A percentile compares a stretch with the other conserved stretches of the same genome.
Conservation (phyloP, 1,284 basidiomycete genomes). For the Clitocybe nebularis region DNA sequence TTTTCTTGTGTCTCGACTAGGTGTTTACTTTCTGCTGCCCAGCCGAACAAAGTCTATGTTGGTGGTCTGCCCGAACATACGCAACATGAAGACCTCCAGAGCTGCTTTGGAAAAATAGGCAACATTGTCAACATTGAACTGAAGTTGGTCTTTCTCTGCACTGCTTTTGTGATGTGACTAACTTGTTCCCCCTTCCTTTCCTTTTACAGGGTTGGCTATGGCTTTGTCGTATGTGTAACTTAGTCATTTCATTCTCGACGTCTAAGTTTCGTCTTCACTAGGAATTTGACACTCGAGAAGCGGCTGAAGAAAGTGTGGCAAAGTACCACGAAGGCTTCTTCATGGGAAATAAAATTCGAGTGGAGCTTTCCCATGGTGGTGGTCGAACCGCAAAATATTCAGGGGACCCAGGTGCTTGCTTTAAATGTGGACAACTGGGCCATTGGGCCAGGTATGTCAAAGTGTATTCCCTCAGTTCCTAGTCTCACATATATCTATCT, state of each 20-base stretch:
- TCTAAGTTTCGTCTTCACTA: slow-evolving; percentile 27
- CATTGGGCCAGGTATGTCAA: slow-evolving; percentile 77
- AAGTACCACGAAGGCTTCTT: slow-evolving; percentile 85
- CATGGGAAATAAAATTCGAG: slow-evolving; percentile 85
- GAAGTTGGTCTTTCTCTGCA: slow-evolving; percentile 53
- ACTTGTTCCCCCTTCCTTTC: too few species aligned
- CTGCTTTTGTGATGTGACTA: slow-evolving; percentile 13
- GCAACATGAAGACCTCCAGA: slow-evolving; percentile 75
- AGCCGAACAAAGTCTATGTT: slow-evolving; percentile 89
- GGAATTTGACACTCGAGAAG: slow-evolving; percentile 78
- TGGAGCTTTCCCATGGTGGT: slow-evolving; percentile 79
- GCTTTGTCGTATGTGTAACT: slow-evolving; percentile 67
- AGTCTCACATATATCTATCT: slow-evolving; percentile 6
- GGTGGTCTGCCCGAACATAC: slow-evolving; percentile 83
- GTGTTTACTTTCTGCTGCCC: slow-evolving; percentile 66
- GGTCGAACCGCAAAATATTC: slow-evolving; percentile 73
- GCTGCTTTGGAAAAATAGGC: slow-evolving; percentile 83
- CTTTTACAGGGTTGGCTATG: slow-evolving; percentile 70
- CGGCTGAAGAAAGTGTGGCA: slow-evolving; percentile 78
- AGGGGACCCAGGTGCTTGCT: slow-evolving; percentile 79
- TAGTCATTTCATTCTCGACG: neutral
- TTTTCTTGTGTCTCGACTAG: slow-evolving; percentile 47
- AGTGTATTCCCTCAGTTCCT: neutral
- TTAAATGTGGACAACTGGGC: slow-evolving; percentile 76
- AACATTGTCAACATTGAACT: slow-evolving; percentile 71